Evolutionary conservation across 75 land plant species (phyloP), one percentile per base, ranked within the genome.

Genomic region (Larix kaempferi): DNA sequence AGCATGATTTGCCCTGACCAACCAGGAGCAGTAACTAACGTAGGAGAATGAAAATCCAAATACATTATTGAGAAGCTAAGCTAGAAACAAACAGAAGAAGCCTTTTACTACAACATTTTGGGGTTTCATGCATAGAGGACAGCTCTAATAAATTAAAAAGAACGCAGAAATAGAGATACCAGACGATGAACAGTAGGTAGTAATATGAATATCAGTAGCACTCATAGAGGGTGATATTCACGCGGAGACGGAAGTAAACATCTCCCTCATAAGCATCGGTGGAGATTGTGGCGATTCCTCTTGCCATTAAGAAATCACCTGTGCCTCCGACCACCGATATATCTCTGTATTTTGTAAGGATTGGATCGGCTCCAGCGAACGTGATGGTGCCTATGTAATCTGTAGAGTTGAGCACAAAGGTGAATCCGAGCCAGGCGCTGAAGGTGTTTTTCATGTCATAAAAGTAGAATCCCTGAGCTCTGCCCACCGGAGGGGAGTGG

Each of bases 321-420:
- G 91, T 89, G 0, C 91, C 91, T 10, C 91, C 89, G 17, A 86
- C 59, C 41, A 89, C 89, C 14, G 88, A 83, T 21, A 89, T 76
- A 39, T 86, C 84, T 63, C 91, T 84, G 16, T 83, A 83, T 67
- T 84, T 89, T 0, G 41, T 29, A 84, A 83, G 57, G 26, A 86
- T 14, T 11, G 86, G 86, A 56, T 89, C 91, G 10, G 84, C 84
- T 15, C 91, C 91, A 2, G 73, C 71, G 74, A 86, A 87, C 69
- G 77, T 89, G 22, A 89, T 79, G 59, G 76, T 81, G 6, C 91
- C 91, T 63, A 58, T 65, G 63, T 86, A 73, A 6, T 84, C 84
- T 0, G 86, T 84, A 0, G 86, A 80, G 49, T 89, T 87, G 59
- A 89, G 73, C 3, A 84, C 87, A 64, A 86, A 81, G 0, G 87